Base-by-base conservation (phyloP, 257 asterid species). In the Petunia secreta region DNA sequence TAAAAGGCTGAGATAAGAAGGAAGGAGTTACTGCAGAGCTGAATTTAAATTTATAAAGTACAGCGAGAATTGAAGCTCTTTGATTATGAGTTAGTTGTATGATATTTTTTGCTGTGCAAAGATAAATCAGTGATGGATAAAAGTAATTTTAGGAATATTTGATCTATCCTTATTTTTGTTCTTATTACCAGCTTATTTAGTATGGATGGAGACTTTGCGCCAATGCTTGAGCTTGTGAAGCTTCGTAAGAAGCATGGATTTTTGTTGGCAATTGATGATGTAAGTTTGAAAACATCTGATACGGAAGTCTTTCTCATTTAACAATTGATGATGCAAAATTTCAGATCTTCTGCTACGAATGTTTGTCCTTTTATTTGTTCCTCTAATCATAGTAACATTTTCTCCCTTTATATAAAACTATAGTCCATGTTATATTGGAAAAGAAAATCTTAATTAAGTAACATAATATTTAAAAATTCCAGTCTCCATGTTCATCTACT, bases 131-230 rank as follows among this genome's bases (percentile, higher is more conserved):
- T 34, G 1, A 6, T 39, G 48, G 44, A 38, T 46, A 25, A 25
- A 25, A 25, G 25, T 25, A 25, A 34, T 11, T 0, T 1, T 8
- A 16, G 62, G 44, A 48, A 34, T 25, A 48, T 34, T 71, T 71
- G 11, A 16, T 36, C 48, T 71, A 38, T 73, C 16, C 79, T 67
- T 73, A 55, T 54, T 63, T 54, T 78, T 77, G 58, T 84, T 79
- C 46, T 79, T 77, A 75, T 81, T 85, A 77, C 71, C 90, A 96
- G 99, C 85, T 86, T 96, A 77, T 96, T 96, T 87, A 96, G 99
- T 86, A 96, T 96, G 99, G 99, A 96, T 82, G 99, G 99, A 81
- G 98, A 94, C 89, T 94, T 94, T 85, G 99, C 98, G n/a, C 98
- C 98, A 25, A 88, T 96, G 89, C 63, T 41, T 59, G 97, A 91